A percentile compares a stretch with the other conserved stretches of the same genome.
Conservation (phyloP, 176 grass and related monocot genomes). For the Areca catechu region DNA sequence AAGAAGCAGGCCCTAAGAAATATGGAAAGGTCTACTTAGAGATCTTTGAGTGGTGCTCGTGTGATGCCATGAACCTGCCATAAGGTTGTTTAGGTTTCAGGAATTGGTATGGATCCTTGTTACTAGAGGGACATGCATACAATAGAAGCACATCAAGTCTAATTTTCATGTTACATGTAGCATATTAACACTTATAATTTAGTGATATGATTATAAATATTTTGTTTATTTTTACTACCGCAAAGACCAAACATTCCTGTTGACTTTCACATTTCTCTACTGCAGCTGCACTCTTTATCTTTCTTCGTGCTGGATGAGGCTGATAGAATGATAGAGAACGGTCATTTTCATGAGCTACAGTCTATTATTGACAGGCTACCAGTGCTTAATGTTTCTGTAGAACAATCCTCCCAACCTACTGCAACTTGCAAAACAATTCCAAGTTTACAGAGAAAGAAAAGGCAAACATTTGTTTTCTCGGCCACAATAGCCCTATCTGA, state of each 20-base stretch:
- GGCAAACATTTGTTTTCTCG: constrained; percentile 93
- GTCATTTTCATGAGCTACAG: constrained; percentile 82
- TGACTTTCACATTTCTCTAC: constrained; percentile 6
- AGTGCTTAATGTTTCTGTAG: constrained; percentile 25
- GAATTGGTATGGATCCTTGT: too few relatives aligned
- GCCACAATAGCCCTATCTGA: constrained; percentile 81
- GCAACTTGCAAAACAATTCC: constrained; percentile 43
- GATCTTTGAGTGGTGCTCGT: too few relatives aligned
- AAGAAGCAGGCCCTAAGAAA: too few relatives aligned
- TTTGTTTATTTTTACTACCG: not conserved
- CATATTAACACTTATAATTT: too few relatives aligned
- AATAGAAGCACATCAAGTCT: too few relatives aligned
- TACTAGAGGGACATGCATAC: too few relatives aligned
- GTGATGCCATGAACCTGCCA: too few relatives aligned
- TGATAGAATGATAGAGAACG: constrained; percentile 88
- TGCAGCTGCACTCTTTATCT: constrained; percentile 75
- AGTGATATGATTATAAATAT: not conserved
- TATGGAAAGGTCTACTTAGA: too few relatives aligned
- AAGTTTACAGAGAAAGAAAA: constrained; percentile 74
- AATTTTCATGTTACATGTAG: too few relatives aligned
- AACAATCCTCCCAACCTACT: constrained; percentile 19
- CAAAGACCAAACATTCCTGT: not conserved
- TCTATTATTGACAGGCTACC: constrained; percentile 90
- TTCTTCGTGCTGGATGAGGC: constrained; percentile 95
- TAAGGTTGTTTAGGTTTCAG: too few relatives aligned